Evolutionary conservation across 2,329 filamentous ascomycete species (phyloP).

Genomic region (Cladosporium oxysporum): DNA sequence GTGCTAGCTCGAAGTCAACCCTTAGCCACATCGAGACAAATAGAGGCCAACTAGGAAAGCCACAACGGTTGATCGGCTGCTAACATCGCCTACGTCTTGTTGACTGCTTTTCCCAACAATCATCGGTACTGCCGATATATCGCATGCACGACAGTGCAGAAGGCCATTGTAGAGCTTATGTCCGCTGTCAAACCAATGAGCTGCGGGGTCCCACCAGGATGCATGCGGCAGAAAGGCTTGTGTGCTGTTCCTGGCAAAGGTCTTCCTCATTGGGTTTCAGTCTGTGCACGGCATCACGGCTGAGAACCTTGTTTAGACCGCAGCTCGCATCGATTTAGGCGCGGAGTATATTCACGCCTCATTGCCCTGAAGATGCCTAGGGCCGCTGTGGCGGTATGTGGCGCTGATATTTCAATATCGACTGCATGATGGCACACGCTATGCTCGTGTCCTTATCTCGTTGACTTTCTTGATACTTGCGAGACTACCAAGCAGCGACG

Average conservation of each 20-base stretch:
- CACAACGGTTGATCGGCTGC: constrained; percentile 2
- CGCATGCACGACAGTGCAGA: neutral
- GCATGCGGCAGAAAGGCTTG: constrained; percentile 5
- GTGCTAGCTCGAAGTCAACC: constrained; percentile 1
- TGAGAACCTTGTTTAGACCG: constrained; percentile 12
- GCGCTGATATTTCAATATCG: constrained; percentile 1
- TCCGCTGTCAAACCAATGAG: neutral
- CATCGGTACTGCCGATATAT: neutral
- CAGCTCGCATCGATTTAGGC: constrained; percentile 4
- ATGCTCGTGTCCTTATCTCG: neutral
- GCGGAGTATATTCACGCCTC: neutral
- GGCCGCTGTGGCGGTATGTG: neutral
- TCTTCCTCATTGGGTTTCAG: neutral
- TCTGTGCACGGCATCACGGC: constrained; percentile 7
- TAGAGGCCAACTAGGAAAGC: neutral
- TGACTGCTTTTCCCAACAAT: neutral
- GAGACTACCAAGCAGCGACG: neutral
- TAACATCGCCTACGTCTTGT: neutral
- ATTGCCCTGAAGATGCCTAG: neutral
- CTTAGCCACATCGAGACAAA: neutral
- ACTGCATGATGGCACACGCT: constrained; percentile 6
- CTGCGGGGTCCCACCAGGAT: neutral
- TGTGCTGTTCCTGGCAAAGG: constrained; percentile 8
- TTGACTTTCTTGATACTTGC: neutral
- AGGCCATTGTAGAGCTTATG: neutral